Percentiles rank a stretch among this genome's conserved stretches.
These are phyloP conservation scores for Chalaropsis ovoidea DNA, from an alignment of 2,329 filamentous ascomycete species.

Conservation along the genomic window DNA sequence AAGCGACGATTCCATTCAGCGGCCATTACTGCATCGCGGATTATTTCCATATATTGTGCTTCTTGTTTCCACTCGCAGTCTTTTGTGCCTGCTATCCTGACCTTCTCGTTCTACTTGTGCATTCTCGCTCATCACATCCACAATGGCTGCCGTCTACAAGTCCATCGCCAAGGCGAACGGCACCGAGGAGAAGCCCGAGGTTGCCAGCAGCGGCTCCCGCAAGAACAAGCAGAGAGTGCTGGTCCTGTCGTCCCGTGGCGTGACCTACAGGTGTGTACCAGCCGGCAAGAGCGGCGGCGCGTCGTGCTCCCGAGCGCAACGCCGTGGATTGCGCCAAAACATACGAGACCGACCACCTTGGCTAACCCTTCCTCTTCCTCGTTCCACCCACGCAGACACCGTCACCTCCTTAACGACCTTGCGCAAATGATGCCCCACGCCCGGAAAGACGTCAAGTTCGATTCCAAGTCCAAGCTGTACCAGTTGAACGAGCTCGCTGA, in stretches of 20 bases:
- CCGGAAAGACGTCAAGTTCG: conserved; percentile 91
- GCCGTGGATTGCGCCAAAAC: neutral
- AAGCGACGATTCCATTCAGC: neutral
- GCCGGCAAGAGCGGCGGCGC: neutral
- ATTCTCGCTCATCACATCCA: neutral
- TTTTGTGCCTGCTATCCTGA: neutral
- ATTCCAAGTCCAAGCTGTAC: conserved; percentile 83
- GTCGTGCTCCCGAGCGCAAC: too few species aligned
- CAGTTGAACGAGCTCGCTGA: conserved; percentile 66
- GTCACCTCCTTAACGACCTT: conserved; percentile 84
- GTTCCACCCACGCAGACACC: conserved; percentile 51
- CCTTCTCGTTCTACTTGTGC: neutral
- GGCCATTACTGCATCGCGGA: neutral
- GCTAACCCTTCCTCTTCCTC: neutral
- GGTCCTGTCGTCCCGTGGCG: conserved; percentile 83
- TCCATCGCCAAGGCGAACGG: conserved; percentile 53
- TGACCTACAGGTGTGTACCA: conserved; percentile 61
- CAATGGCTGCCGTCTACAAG: conserved; percentile 67
- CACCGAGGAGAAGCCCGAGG: conserved; percentile 39
- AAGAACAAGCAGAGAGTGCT: conserved; percentile 70
- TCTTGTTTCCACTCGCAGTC: conserved; percentile 23
- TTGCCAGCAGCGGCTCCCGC: conserved; percentile 40
- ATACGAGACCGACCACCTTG: neutral
- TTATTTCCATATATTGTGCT: neutral
- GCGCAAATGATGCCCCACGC: conserved; percentile 81